These are phyloP conservation scores for Aristolochia fimbriata DNA, from an alignment of 164 flowering plant genomes.

Conservation along the genomic window DNA sequence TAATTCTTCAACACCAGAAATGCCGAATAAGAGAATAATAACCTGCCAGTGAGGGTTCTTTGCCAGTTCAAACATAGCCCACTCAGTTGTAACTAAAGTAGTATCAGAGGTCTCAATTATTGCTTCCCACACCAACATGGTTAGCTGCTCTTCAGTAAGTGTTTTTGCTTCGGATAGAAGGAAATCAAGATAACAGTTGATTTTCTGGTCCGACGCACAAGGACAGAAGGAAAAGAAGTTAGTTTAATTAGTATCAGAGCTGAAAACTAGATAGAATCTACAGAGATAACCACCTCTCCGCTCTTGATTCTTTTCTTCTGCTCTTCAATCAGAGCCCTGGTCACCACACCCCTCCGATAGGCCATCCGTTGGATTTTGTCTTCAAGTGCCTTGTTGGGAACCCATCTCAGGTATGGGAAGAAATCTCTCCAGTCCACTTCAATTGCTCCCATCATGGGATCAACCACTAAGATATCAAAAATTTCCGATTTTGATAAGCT, in stretches of 20 bases:
- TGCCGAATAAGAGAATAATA: neutral
- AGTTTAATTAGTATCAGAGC: neutral
- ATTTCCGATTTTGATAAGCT: conserved; percentile 56
- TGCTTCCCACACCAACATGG: conserved; percentile 69
- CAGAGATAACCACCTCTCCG: conserved; percentile 37
- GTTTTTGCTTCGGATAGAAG: conserved; percentile 50
- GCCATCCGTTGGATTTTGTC: conserved; percentile 34
- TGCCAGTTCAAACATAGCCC: conserved; percentile 91
- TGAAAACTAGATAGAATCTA: neutral
- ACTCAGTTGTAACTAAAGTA: conserved; percentile 68
- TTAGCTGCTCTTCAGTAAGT: conserved; percentile 44
- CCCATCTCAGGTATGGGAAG: conserved; percentile 86
- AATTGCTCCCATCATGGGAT: conserved; percentile 77
- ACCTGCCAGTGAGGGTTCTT: conserved; percentile 61
- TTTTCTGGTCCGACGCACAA: conserved; percentile 26
- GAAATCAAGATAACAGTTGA: conserved; percentile 43
- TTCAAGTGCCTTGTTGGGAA: conserved; percentile 68
- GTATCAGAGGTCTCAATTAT: conserved; percentile 84
- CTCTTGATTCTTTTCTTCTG: conserved; percentile 39
- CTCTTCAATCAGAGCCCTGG: conserved; percentile 52
- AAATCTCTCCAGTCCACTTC: conserved; percentile 98
- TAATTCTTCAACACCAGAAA: neutral
- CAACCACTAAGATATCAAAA: conserved; percentile 46
- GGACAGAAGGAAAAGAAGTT: neutral
- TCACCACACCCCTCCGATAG: conserved; percentile 44